Base-by-base conservation (phyloP, 2,329 filamentous ascomycete genomes). In the Phyllosticta paracitricarpa region DNA sequence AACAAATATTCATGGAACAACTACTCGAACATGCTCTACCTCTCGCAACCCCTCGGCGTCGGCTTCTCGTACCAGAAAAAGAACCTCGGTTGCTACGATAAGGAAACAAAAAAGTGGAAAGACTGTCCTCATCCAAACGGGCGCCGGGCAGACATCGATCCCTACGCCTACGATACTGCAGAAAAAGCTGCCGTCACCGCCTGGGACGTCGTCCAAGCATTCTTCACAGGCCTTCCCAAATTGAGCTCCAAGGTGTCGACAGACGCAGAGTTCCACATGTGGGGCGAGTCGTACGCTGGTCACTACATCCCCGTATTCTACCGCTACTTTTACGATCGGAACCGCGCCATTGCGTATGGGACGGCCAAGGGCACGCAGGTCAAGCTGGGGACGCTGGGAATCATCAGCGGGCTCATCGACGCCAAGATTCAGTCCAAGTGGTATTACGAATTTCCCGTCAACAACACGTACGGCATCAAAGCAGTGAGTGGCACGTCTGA, bases 251-350 rank as follows among this genome's bases (percentile, higher is more conserved):
- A 26, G 8, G n/a, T 48, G 4, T n/a, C 79, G 63, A 79, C 76
- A 5, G 82, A 80, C 25, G 78, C 79, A 63, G 79, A 76, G 4
- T 83, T 83, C 66, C 80, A 79, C 59, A 69, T 81, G 33, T 81
- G 78, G 76, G 81, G 79, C 0, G 78, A 81, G 66, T 76, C 74
- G 62, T 74, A 74, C 54, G 67, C 67, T 40, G 78, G 79, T 48
- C 79, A 81, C 66, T 81, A 81, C 64, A 79, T 79, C 3, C 79
- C 80, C 1, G 73, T 72, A 26, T 83, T 84, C 70, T 83, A 78
- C 72, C 78, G 79, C 62, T 78, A 83, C 66, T 84, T 84, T 69
- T 79, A 82, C 61, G 71, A 83, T 54, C 79, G 84, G 63, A 84
- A 83, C 61, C 68, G 78, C 61, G 75, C 76, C 33, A 83, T 84